These are phyloP conservation scores for Nannochloropsis salina DNA, from an alignment of 108 stramenopile species.

Conservation along the genomic window DNA sequence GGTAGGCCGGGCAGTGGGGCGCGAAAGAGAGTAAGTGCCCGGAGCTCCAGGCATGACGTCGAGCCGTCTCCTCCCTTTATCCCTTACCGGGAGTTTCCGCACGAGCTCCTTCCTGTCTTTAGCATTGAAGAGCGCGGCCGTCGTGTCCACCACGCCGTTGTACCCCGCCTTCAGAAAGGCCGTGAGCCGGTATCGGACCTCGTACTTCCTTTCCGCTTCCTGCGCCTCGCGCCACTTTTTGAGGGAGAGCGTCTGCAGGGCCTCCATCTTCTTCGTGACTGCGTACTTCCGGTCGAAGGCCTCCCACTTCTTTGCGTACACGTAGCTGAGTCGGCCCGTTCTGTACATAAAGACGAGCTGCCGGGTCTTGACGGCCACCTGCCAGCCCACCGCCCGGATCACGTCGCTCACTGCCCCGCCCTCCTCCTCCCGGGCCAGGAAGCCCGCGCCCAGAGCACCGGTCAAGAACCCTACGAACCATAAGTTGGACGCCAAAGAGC, in stretches of 20 bases:
- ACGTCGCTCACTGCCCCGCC: conserved; percentile 6
- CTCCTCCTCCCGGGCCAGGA: conserved; percentile 9
- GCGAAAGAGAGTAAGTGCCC: background rate
- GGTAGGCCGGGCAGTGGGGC: background rate
- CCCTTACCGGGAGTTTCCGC: background rate
- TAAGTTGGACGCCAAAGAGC: background rate
- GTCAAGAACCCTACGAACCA: background rate
- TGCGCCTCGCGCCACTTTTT: background rate
- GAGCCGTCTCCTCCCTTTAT: background rate
- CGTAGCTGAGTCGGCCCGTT: background rate
- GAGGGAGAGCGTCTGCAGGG: background rate
- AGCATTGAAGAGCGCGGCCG: background rate
- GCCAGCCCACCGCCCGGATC: background rate
- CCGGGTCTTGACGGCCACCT: background rate
- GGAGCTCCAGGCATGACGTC: background rate
- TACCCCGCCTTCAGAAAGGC: background rate
- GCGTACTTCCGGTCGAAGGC: background rate
- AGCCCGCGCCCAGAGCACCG: background rate
- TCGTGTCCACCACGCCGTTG: background rate
- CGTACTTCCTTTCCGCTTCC: background rate
- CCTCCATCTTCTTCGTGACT: background rate
- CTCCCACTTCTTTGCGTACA: conserved; percentile 4
- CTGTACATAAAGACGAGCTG: background rate
- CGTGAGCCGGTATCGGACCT: background rate
- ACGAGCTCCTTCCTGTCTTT: background rate